Conservation (phyloP, 176 grass and related monocot genomes). For the Carex littledalei region DNA sequence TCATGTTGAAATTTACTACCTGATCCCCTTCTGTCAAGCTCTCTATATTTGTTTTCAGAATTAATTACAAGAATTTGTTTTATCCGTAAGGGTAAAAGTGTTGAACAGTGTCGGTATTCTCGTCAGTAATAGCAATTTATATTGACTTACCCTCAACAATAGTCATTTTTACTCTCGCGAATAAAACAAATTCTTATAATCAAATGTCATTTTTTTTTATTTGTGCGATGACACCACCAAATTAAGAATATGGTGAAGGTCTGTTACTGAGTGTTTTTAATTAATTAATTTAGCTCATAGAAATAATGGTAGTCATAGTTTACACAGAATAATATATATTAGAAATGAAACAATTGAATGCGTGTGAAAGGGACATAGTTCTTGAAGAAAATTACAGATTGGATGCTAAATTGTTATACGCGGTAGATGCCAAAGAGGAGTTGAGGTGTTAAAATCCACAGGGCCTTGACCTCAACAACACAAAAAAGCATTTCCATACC, state of each 20-base stretch:
- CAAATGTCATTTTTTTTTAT: too few species aligned
- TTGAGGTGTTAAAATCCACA: constrained; percentile 28
- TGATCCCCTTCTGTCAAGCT: background rate
- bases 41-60: background rate
- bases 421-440: background rate
- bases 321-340: background rate
- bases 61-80: too few species aligned
- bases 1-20: background rate
- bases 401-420: constrained; percentile 2
- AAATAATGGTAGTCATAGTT: background rate
- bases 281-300: background rate
- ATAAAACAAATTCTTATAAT: too few species aligned
- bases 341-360: background rate
- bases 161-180: too few species aligned
- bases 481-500: constrained; percentile 22
- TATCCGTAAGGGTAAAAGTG: too few species aligned
- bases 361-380: constrained; percentile 10
- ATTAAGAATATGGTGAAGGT: background rate
- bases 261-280: background rate
- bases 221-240: background rate
- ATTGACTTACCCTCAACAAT: too few species aligned
- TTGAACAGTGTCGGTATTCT: too few species aligned
- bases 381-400: constrained; percentile 5
- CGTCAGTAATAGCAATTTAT: too few species aligned
- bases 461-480: constrained; percentile 14